Conservation (phyloP, 805 yeast genomes). For the Cyberlindnera amylophila region DNA sequence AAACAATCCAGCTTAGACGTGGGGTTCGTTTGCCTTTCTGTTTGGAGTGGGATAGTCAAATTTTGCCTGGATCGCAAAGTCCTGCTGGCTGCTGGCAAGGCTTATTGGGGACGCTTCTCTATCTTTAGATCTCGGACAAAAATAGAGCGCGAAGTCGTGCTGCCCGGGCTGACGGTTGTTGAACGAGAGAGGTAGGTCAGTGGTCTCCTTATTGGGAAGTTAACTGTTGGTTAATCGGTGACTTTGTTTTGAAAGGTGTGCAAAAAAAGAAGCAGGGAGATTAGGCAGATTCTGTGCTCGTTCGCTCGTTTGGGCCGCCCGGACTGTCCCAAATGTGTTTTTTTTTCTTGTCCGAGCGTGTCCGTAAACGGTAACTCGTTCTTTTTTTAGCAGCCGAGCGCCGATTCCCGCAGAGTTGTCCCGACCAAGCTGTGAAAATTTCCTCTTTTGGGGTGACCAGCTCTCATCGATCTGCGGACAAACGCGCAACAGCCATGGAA, state of each 20-base stretch:
- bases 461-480: neutral
- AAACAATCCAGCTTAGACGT: too few species aligned
- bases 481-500: too few species aligned
- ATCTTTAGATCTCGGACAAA: constrained; percentile 9
- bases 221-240: too few species aligned
- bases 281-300: too few species aligned
- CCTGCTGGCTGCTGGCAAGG: constrained; percentile 3
- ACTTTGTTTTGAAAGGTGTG: too few species aligned
- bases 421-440: neutral
- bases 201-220: too few species aligned
- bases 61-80: too few species aligned
- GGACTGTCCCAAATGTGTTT: neutral
- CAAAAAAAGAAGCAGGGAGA: too few species aligned
- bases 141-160: constrained; percentile 2
- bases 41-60: too few species aligned
- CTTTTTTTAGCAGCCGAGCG: neutral
- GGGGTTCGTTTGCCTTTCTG: too few species aligned
- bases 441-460: neutral
- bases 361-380: neutral
- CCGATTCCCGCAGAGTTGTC: neutral
- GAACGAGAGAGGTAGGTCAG: too few species aligned
- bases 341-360: neutral
- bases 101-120: constrained; percentile 2
- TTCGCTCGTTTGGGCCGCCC: neutral
- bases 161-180: too few species aligned